phyloP scores from a whole-genome alignment of 768 basidiomycete species.

The Crucibulum laeve region DNA sequence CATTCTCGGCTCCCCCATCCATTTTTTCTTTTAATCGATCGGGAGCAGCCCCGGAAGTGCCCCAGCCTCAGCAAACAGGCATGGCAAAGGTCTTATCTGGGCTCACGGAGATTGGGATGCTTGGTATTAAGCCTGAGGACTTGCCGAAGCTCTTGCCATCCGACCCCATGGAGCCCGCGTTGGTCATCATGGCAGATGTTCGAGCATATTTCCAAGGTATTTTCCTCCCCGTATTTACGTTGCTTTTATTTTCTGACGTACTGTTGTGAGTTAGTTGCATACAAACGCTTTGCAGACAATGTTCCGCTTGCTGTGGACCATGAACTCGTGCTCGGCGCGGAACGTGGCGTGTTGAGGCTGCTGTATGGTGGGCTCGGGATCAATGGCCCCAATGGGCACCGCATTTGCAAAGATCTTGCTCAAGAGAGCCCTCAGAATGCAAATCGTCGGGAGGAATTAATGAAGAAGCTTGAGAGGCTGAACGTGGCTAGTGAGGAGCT shows the following conservation, averaged over 20 bases:
- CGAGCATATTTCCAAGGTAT: slow-evolving; percentile 74
- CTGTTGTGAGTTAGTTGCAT: slow-evolving; percentile 37
- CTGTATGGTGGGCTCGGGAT: slow-evolving; percentile 49
- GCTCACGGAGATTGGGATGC: slow-evolving; percentile 34
- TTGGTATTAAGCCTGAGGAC: slow-evolving; percentile 32
- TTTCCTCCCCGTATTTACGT: slow-evolving; percentile 9
- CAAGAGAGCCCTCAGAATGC: slow-evolving; percentile 44
- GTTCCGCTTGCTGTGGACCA: slow-evolving; percentile 54
- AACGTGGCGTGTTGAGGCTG: slow-evolving; percentile 36
- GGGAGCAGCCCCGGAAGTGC: not conserved
- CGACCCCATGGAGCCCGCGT: slow-evolving; percentile 49
- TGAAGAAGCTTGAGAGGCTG: slow-evolving; percentile 48
- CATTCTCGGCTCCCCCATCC: slow-evolving; percentile 6
- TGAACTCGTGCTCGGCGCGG: slow-evolving; percentile 50
- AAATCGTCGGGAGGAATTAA: slow-evolving; percentile 40
- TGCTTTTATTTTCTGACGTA: slow-evolving; percentile 25
- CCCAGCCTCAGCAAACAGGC: slow-evolving; percentile 9
- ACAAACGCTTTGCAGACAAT: slow-evolving; percentile 55
- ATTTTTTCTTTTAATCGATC: slow-evolving; percentile 11
- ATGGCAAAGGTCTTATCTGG: slow-evolving; percentile 29
- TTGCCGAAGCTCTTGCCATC: slow-evolving; percentile 44
- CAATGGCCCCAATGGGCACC: slow-evolving; percentile 38
- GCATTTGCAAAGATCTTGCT: slow-evolving; percentile 46
- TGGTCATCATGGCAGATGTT: slow-evolving; percentile 68
- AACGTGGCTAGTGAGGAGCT: slow-evolving; percentile 40